phyloP scores from a whole-genome alignment of 371 early-diverging fungal species.

The Mucor circinelloides region DNA sequence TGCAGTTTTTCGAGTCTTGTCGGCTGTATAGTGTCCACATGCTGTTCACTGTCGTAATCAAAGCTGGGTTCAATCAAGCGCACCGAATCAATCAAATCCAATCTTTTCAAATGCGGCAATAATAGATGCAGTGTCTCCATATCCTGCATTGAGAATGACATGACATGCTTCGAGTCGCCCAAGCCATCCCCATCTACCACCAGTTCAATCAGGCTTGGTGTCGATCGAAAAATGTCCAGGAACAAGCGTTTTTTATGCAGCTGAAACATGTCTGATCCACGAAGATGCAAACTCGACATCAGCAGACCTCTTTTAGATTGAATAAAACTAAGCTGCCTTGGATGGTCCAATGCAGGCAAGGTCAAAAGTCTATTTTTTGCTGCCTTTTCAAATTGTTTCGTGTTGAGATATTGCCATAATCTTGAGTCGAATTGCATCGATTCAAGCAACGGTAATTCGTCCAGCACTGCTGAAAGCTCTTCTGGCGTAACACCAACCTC shows the following conservation, averaged over 20 bases:
- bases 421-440: constrained; percentile 7
- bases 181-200: neutral
- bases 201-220: neutral
- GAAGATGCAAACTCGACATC: constrained; percentile 2
- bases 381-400: neutral
- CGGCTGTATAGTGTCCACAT: neutral
- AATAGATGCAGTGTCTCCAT: neutral
- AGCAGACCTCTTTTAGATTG: neutral
- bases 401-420: constrained; percentile 9
- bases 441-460: neutral
- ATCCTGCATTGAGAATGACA: constrained; percentile 5
- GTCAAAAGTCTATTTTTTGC: neutral
- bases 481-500: constrained; percentile 10
- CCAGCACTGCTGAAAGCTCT: neutral
- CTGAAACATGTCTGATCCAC: constrained; percentile 6
- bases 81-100: neutral
- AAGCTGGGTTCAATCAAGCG: neutral
- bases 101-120: neutral
- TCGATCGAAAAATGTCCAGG: neutral
- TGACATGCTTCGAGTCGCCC: neutral
- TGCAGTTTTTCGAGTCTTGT: neutral
- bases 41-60: neutral
- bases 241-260: neutral
- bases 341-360: constrained; percentile 13
- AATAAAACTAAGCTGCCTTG: constrained; percentile 10